Percentiles rank a stretch among this genome's conserved stretches.
phyloP scores from a whole-genome alignment of 129 eudicot species.

The Rutidosis leptorrhynchoides region DNA sequence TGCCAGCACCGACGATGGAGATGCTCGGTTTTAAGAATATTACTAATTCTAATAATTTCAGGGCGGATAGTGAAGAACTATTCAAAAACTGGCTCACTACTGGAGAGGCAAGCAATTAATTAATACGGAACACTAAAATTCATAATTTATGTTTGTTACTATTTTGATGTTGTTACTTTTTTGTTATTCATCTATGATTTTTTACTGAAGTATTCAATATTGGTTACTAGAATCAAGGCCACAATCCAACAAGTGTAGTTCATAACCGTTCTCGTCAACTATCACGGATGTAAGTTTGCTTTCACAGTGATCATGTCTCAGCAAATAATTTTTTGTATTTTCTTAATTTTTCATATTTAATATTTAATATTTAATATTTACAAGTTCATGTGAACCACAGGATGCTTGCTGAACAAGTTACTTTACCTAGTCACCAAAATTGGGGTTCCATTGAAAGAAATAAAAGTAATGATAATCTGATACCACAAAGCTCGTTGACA shows the following conservation, averaged over 20 bases:
- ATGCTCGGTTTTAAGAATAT: slow-evolving; percentile 64
- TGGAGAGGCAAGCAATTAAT: slow-evolving; percentile 43
- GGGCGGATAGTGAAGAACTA: slow-evolving; percentile 69
- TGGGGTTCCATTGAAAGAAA: slow-evolving; percentile 36
- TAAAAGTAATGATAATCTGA: slow-evolving; percentile 38
- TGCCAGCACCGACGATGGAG: slow-evolving; percentile 67
- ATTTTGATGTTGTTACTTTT: slow-evolving; percentile 1
- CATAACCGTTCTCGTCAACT: slow-evolving; percentile 60
- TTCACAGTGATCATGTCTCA: slow-evolving; percentile 13
- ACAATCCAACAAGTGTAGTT: slow-evolving; percentile 46
- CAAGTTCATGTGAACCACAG: slow-evolving; percentile 34
- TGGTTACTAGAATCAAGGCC: slow-evolving; percentile 46
- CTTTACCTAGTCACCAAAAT: slow-evolving; percentile 42
- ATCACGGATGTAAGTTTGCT: slow-evolving; percentile 54
- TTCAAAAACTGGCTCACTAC: slow-evolving; percentile 73
- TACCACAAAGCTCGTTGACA: slow-evolving; percentile 35
- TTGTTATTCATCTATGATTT: neutral
- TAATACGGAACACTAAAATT: too few relatives aligned
- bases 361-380: neutral
- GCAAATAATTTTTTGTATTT: too few relatives aligned
- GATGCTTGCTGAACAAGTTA: slow-evolving; percentile 52
- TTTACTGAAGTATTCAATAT: slow-evolving; percentile 6
- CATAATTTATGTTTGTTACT: neutral
- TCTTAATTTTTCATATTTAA: too few relatives aligned
- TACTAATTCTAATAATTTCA: slow-evolving; percentile 42